Evolutionary conservation across 345 rosid genomes (phyloP).

Genomic region (Rhizophora mangle): DNA sequence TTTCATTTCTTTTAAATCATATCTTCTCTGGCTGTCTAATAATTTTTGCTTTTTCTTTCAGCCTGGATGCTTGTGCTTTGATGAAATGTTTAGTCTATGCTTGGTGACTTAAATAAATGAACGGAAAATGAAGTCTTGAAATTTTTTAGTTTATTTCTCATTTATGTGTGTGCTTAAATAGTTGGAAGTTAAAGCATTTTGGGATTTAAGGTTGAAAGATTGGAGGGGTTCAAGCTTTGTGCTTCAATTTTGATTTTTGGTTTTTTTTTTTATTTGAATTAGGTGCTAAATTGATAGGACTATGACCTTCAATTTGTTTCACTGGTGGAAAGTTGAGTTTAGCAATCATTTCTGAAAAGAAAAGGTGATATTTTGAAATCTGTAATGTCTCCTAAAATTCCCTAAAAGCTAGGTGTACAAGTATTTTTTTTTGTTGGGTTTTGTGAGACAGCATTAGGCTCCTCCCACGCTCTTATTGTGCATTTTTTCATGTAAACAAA

Average conservation of each 20-base stretch:
- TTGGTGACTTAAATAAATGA: constrained; percentile 1
- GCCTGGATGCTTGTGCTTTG: neutral
- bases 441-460: too few species aligned
- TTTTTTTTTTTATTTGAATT: neutral
- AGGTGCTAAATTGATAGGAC: neutral
- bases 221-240: neutral
- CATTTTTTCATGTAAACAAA: neutral
- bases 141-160: neutral
- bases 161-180: neutral
- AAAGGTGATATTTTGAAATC: neutral
- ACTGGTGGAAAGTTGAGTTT: too few species aligned
- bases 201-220: too few species aligned
- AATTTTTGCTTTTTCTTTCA: neutral
- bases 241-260: neutral
- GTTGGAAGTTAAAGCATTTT: neutral
- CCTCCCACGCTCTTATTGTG: neutral
- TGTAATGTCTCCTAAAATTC: too few species aligned
- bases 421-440: too few species aligned
- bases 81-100: neutral
- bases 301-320: neutral
- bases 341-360: neutral
- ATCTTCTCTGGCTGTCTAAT: neutral
- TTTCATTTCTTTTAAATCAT: neutral
- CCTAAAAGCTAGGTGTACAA: too few species aligned
- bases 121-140: constrained; percentile 1